A percentile compares a stretch with the other conserved stretches of the same genome.
phyloP scores from a whole-genome alignment of 192 early-diverging fungal species.

The Pilaira anomala region DNA sequence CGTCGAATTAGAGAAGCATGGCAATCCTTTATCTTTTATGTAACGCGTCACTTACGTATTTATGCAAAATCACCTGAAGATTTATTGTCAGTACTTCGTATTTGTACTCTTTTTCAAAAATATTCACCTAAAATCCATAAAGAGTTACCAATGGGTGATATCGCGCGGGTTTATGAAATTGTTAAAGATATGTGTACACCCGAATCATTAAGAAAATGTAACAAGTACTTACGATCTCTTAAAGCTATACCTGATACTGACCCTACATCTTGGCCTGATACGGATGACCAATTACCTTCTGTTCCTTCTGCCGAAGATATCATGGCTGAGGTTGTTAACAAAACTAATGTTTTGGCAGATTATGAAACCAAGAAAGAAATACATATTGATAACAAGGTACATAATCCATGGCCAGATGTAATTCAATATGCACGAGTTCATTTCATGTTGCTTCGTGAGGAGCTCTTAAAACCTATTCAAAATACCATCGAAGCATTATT shows the following conservation, averaged over 20 bases:
- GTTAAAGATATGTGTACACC: background rate
- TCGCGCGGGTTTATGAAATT: background rate
- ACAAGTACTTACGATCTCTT: no score
- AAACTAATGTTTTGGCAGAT: background rate
- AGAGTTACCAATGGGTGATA: background rate
- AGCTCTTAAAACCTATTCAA: background rate
- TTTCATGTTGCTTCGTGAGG: conserved; percentile 11
- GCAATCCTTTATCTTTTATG: background rate
- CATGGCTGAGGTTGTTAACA: background rate
- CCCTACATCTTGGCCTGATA: background rate
- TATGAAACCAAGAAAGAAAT: background rate
- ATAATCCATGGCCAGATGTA: background rate
- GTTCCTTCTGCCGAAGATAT: background rate
- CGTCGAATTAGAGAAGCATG: background rate
- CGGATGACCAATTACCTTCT: background rate
- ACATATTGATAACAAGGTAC: background rate
- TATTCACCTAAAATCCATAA: background rate
- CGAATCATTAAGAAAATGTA: background rate
- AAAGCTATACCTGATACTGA: background rate
- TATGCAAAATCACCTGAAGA: conserved; percentile 7
- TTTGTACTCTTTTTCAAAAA: background rate
- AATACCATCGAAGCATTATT: background rate
- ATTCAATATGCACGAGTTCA: conserved; percentile 1
- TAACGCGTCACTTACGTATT: background rate
- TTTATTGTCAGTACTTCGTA: background rate